Conservation (phyloP, 2,329 filamentous ascomycete genomes). For the Orbilia brochopaga region DNA sequence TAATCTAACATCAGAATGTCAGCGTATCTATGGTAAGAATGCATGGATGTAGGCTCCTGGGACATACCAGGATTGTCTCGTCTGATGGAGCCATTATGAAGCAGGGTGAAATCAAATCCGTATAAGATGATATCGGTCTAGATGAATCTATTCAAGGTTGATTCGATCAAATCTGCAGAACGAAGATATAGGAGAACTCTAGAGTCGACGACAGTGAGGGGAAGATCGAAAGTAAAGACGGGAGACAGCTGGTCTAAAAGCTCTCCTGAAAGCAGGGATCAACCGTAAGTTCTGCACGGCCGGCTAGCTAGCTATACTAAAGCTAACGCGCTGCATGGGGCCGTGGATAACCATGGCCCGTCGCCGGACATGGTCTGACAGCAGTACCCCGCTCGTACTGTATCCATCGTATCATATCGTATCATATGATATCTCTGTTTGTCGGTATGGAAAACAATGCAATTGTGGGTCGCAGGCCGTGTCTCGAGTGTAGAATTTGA, state of each 20-base stretch:
- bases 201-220: no score
- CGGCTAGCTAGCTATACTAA: neutral
- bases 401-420: neutral
- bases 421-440: neutral
- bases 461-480: neutral
- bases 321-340: neutral
- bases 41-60: no score
- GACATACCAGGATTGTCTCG: conserved; percentile 34
- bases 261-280: neutral
- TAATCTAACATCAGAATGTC: conserved; percentile 22
- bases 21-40: no score
- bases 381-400: neutral
- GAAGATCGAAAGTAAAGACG: neutral
- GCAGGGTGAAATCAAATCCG: neutral
- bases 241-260: conserved; percentile 15
- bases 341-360: neutral
- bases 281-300: no score
- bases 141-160: no score
- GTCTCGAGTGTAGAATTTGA: neutral
- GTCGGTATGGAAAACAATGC: neutral
- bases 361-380: neutral
- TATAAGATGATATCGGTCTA: no score
- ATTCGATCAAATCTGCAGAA: neutral
- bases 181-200: no score
- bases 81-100: conserved; percentile 31